Base-by-base conservation (phyloP, 768 basidiomycete species). In the Cystobasidium onofrii region DNA sequence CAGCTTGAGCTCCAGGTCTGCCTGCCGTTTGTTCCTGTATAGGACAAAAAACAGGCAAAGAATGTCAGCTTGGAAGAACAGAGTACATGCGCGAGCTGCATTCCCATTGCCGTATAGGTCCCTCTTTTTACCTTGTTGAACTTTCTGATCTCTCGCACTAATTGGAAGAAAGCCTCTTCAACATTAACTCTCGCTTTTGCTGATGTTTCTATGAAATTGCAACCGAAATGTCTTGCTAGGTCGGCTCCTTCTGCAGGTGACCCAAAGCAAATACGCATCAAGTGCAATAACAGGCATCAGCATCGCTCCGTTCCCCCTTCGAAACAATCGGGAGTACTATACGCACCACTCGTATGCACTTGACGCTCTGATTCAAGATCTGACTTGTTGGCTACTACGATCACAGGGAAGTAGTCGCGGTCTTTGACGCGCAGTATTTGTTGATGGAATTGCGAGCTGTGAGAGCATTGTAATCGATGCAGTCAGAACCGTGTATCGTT, bases 171-270 rank as follows among this genome's bases (percentile, higher is more conserved):
- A 20, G 83, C 83, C 46, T 83, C 80, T 74, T 84, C 84, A 46
- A 84, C 82, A 75, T 84, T 84, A 60, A 83, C 78, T 13, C 83
- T 79, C 61, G 83, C 80, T 75, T 81, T 83, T 2, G 84, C 84
- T 71, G 83, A 84, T 9, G 83, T 83, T 76, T 84, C 84, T 64
- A 84, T 82, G 74, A 83, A 83, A 27, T 78, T 80, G 41, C 82
- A 81, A 18, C 77, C 76, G 29, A 84, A 78, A 27, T 78, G 77
- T 81, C 92, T 92, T 0, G 96, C 96, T 64, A 98, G 88, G 78
- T 96, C 92, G 66, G 91, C 90, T 4, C 96, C 96, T 92, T 98
- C 95, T 96, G 81, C 31, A 17, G 65, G 9, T 3, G n/a, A 39
- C 39, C 39, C 39, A 15, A n/a, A n/a, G n/a, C n/a, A n/a, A n/a